Percentiles rank a stretch among this genome's conserved stretches.
Evolutionary conservation across 176 grass and related monocot species (phyloP).

Genomic region (Carex littledalei): DNA sequence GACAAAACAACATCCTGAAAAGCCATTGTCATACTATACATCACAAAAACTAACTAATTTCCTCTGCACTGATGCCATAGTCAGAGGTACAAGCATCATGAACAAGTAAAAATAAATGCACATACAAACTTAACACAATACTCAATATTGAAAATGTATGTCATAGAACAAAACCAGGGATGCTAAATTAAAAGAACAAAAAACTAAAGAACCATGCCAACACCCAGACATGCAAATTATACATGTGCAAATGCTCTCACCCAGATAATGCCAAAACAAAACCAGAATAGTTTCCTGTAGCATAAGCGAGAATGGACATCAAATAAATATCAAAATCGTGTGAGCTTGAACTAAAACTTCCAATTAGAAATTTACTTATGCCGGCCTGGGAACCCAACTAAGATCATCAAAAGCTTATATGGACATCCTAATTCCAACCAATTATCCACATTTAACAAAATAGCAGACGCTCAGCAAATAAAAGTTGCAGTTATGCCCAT

Average conservation of each 20-base stretch:
- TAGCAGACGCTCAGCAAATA: not conserved
- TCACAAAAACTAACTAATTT: slow-evolving; percentile 27
- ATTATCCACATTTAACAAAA: not conserved
- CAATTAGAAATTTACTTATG: not conserved
- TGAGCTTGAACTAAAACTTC: not conserved
- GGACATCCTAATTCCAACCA: not conserved
- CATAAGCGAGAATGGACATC: not conserved
- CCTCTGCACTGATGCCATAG: slow-evolving; percentile 12
- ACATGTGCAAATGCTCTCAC: not conserved
- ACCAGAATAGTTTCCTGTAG: not conserved
- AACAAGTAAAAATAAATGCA: not conserved
- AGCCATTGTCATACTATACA: slow-evolving; percentile 33
- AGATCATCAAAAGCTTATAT: not conserved
- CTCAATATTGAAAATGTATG: not conserved
- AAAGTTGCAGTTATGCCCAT: not conserved
- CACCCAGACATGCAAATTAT: not conserved
- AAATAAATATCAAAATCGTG: not conserved
- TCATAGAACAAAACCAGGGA: not conserved
- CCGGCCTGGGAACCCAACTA: not conserved
- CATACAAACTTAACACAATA: not conserved
- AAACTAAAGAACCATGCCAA: not conserved
- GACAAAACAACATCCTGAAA: slow-evolving; percentile 96
- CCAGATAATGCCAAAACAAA: not conserved
- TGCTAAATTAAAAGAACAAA: not conserved
- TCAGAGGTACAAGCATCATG: slow-evolving; percentile 11